phyloP scores from a whole-genome alignment of 78 protist species.

The Dictyostelium purpureum region DNA sequence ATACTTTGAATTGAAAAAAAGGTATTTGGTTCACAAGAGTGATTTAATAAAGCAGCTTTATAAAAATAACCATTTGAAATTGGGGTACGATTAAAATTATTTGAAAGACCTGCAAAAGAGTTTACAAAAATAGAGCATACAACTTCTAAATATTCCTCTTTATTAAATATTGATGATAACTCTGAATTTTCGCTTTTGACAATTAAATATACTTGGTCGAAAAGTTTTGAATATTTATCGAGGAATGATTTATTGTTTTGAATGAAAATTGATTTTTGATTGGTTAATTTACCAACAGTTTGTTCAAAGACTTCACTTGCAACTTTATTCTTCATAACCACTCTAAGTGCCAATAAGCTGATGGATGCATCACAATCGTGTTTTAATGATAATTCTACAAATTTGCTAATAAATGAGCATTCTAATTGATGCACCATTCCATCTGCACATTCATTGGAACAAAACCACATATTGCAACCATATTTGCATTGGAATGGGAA shows the following conservation, averaged over 20 bases:
- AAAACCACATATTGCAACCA: conserved; percentile 50
- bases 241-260: not conserved
- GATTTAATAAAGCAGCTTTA: conserved; percentile 66
- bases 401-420: conserved; percentile 31
- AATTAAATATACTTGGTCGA: not conserved
- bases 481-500: not conserved
- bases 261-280: not conserved
- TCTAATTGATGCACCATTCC: conserved; percentile 64
- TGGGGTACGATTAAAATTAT: conserved; percentile 1
- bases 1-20: conserved; percentile 30
- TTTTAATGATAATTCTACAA: not conserved
- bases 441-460: not conserved
- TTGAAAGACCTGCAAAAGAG: conserved; percentile 35
- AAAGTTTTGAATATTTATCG: not conserved
- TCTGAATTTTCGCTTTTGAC: not conserved
- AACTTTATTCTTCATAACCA: conserved; percentile 9
- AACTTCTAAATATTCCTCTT: not conserved
- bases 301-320: not conserved
- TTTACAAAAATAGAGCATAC: conserved; percentile 28
- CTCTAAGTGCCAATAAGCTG: not conserved
- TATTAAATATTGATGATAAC: not conserved
- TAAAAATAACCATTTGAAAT: conserved; percentile 66
- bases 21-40: conserved; percentile 61
- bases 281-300: conserved; percentile 18
- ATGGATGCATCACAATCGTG: not conserved